These are phyloP conservation scores for Jacaranda copaia DNA, from an alignment of 257 asterid genomes.

Conservation along the genomic window DNA sequence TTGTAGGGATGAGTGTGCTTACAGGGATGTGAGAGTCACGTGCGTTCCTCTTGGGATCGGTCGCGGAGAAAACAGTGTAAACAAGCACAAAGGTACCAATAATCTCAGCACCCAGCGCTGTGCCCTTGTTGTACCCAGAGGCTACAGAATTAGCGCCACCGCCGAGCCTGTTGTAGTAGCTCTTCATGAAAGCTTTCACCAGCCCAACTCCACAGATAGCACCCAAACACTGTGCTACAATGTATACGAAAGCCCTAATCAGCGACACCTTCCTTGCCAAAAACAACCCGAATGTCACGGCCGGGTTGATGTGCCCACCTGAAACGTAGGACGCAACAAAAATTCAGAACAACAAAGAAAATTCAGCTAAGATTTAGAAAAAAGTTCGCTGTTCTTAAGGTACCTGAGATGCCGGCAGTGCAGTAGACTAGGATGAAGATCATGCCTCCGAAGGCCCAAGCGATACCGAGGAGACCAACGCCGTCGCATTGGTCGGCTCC, in stretches of 20 bases:
- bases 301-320: conserved; percentile 93
- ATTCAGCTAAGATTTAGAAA: neutral
- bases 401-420: conserved; percentile 97
- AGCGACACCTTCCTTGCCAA: conserved; percentile 90
- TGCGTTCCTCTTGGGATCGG: conserved; percentile 94
- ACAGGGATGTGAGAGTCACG: conserved; percentile 98
- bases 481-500: conserved; percentile 78
- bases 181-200: conserved; percentile 87
- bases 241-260: conserved; percentile 76
- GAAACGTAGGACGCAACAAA: neutral
- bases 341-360: neutral
- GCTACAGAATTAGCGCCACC: conserved; percentile 80
- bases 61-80: conserved; percentile 96
- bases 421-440: conserved; percentile 94
- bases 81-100: conserved; percentile 92
- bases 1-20: conserved; percentile 31
- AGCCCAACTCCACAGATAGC: conserved; percentile 92
- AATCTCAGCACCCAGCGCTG: conserved; percentile 93
- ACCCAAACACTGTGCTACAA: conserved; percentile 82
- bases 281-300: conserved; percentile 88
- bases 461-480: conserved; percentile 87
- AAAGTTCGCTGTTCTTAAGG: neutral
- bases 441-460: conserved; percentile 99
- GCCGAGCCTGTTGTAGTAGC: conserved; percentile 59
- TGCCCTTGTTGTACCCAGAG: conserved; percentile 78